These are phyloP conservation scores for Zygosaccharomyces lentus DNA, from an alignment of 805 yeast species.

Conservation along the genomic window DNA sequence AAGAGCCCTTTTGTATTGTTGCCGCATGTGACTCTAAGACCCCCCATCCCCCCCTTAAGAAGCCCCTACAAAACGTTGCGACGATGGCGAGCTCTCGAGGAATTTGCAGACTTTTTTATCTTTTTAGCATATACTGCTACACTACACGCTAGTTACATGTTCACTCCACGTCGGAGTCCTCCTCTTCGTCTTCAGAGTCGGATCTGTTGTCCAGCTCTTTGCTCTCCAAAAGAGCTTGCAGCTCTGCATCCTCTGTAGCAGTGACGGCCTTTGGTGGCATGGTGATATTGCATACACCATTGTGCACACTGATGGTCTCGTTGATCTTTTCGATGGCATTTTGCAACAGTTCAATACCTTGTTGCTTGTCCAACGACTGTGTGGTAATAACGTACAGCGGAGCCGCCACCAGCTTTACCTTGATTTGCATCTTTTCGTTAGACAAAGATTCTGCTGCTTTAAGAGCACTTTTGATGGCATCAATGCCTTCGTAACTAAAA, in stretches of 20 bases:
- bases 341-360: slow-evolving; percentile 76
- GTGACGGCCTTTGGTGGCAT: slow-evolving; percentile 99
- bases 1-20: neutral
- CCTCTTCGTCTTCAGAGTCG: slow-evolving; percentile 76
- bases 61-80: neutral
- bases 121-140: slow-evolving; percentile 2
- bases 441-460: slow-evolving; percentile 79
- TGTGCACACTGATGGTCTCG: slow-evolving; percentile 62
- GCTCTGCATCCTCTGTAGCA: slow-evolving; percentile 96
- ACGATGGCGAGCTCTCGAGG: neutral
- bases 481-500: slow-evolving; percentile 95
- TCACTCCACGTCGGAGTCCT: slow-evolving; percentile 40
- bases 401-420: slow-evolving; percentile 94
- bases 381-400: slow-evolving; percentile 93
- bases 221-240: slow-evolving; percentile 90
- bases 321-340: slow-evolving; percentile 75
- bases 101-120: slow-evolving; percentile 1
- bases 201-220: slow-evolving; percentile 85
- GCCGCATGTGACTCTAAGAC: slow-evolving; percentile 1
- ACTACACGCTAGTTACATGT: slow-evolving; percentile 4
- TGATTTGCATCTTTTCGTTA: slow-evolving; percentile 81
- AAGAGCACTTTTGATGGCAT: slow-evolving; percentile 89
- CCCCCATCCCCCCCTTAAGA: slow-evolving; percentile 10
- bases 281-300: slow-evolving; percentile 85
- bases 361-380: slow-evolving; percentile 85